Evolutionary conservation across 176 grass and related monocot species (phyloP).

Genomic region (Triticum monococcum): DNA sequence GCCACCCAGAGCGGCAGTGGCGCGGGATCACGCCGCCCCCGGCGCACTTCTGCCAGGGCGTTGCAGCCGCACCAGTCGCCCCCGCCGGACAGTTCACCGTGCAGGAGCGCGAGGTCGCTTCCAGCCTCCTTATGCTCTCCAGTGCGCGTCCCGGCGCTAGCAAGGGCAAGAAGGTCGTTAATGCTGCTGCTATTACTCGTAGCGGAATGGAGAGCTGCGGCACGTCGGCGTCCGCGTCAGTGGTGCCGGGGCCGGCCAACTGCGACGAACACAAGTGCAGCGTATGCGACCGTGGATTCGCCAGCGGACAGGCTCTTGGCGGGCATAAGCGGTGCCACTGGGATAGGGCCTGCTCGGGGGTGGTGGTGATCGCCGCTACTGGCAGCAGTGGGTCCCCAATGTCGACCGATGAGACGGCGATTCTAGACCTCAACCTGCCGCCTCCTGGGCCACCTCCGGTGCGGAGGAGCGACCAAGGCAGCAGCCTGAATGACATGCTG

Average conservation of each 20-base stretch:
- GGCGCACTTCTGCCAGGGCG: background rate
- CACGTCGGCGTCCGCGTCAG: background rate
- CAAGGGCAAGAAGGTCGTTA: conserved; percentile 1
- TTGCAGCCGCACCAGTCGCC: background rate
- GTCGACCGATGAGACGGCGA: background rate
- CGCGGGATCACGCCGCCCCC: conserved; percentile 52
- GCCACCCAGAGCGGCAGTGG: conserved; percentile 69
- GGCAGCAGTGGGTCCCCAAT: background rate
- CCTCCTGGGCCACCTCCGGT: background rate
- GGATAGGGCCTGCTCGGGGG: conserved; percentile 7
- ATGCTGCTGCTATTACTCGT: background rate
- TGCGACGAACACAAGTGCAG: conserved; percentile 36
- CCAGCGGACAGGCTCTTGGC: conserved; percentile 69
- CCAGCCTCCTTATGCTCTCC: conserved; percentile 30
- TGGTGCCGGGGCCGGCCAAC: background rate
- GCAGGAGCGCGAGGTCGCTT: conserved; percentile 33
- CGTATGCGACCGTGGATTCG: conserved; percentile 43
- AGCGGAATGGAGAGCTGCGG: background rate
- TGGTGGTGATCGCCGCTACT: background rate
- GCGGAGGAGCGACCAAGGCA: background rate
- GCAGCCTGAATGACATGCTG: conserved; percentile 22
- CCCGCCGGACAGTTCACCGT: conserved; percentile 11
- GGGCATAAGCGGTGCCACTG: conserved; percentile 70
- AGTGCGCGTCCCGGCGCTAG: background rate
- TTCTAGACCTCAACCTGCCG: conserved; percentile 49